A percentile compares a stretch with the other conserved stretches of the same genome.
phyloP scores from a whole-genome alignment of 2,329 filamentous ascomycete species.

The Beauveria bassiana region DNA sequence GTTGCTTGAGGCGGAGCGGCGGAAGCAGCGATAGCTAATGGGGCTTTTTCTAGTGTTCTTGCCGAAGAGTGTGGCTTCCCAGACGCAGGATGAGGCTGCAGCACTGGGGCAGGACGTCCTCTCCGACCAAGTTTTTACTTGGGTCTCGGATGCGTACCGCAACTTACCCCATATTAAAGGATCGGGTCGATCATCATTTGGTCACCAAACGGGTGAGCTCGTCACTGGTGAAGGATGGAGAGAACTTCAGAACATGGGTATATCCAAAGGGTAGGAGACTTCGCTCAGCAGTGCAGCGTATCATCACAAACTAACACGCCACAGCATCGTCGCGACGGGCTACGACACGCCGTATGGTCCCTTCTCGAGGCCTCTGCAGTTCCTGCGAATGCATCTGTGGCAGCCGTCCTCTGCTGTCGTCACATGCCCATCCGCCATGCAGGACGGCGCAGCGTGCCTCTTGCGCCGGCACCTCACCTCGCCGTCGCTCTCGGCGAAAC shows the following conservation, averaged over 20 bases:
- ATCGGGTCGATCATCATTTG: constrained; percentile 53
- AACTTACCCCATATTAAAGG: constrained; percentile 54
- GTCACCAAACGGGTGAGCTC: constrained; percentile 49
- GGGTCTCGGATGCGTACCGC: constrained; percentile 55
- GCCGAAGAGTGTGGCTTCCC: constrained; percentile 29
- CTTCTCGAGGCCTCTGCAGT: constrained; percentile 52
- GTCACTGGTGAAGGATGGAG: constrained; percentile 62
- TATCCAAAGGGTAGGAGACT: constrained; percentile 39
- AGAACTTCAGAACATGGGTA: constrained; percentile 50
- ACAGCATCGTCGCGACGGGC: constrained; percentile 49
- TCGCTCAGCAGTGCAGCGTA: background rate
- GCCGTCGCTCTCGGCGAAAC: constrained; percentile 19
- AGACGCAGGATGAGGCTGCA: constrained; percentile 36
- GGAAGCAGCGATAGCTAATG: background rate
- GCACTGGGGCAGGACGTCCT: constrained; percentile 46
- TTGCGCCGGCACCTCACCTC: constrained; percentile 36
- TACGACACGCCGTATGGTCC: constrained; percentile 46
- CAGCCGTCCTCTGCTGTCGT: constrained; percentile 51
- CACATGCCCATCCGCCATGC: constrained; percentile 60
- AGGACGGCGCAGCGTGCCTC: constrained; percentile 51
- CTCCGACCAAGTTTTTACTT: constrained; percentile 45
- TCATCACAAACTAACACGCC: background rate
- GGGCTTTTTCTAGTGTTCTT: constrained; percentile 36
- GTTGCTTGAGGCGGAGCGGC: too few relatives aligned
- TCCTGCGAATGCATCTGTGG: constrained; percentile 51